A percentile compares a stretch with the other conserved stretches of the same genome.
These are phyloP conservation scores for Aspergillus haitiensis DNA, from an alignment of 495 filamentous ascomycete species.

Conservation along the genomic window DNA sequence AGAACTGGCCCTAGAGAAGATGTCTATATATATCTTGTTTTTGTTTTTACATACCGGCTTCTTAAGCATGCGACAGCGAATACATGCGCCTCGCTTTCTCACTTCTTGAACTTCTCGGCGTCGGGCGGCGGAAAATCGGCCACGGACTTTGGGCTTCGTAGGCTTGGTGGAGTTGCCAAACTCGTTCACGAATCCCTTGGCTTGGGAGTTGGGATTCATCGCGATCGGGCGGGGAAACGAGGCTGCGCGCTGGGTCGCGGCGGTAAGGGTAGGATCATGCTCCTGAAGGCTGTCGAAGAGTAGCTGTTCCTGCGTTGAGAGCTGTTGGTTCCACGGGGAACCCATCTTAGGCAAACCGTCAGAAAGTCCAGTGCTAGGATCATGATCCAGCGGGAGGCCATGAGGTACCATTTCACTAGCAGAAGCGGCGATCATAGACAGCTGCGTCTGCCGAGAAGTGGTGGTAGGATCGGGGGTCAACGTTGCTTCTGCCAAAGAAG, in stretches of 20 bases:
- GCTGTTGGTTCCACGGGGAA: conserved; percentile 40
- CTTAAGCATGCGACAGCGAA: conserved; percentile 81
- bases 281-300: conserved; percentile 49
- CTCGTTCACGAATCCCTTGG: conserved; percentile 59
- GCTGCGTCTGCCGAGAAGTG: conserved; percentile 47
- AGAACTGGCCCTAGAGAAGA: not conserved
- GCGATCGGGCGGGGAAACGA: conserved; percentile 55
- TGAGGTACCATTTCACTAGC: conserved; percentile 52
- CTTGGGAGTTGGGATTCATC: conserved; percentile 54
- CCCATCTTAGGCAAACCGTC: conserved; percentile 40
- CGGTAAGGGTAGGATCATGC: conserved; percentile 47
- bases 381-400: conserved; percentile 42
- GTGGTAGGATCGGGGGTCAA: conserved; percentile 42
- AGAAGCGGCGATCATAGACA: conserved; percentile 52
- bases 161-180: conserved; percentile 54
- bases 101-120: conserved; percentile 80
- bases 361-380: conserved; percentile 27
- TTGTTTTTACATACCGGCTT: conserved; percentile 64
- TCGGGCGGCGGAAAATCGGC: conserved; percentile 64
- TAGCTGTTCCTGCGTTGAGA: conserved; percentile 47
- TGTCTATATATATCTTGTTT: too few species aligned
- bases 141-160: conserved; percentile 59
- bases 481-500: conserved; percentile 40
- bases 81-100: conserved; percentile 78
- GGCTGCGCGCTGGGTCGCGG: conserved; percentile 47